A percentile compares a stretch with the other conserved stretches of the same genome.
Evolutionary conservation across 1,139 yeast genomes (phyloP).

Genomic region (Saccharomyces pastorianus): DNA sequence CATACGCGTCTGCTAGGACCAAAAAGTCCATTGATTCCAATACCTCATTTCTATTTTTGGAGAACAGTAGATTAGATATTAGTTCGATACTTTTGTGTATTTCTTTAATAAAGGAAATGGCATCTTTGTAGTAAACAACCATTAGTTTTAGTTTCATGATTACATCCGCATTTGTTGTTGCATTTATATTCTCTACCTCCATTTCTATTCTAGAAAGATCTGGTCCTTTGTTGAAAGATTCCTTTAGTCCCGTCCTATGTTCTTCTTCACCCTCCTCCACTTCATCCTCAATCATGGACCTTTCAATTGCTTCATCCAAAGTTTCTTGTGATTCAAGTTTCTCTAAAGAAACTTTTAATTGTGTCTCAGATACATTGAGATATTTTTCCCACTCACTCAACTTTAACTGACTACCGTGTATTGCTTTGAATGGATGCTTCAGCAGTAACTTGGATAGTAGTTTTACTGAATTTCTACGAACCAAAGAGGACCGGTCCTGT

Average conservation of each 20-base stretch:
- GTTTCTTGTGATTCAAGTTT: no score
- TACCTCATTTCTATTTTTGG: constrained; percentile 81
- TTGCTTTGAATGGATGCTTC: constrained; percentile 72
- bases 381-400: constrained; percentile 53
- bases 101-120: constrained; percentile 60
- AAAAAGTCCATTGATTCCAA: constrained; percentile 88
- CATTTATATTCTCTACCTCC: constrained; percentile 26
- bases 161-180: constrained; percentile 27
- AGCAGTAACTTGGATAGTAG: constrained; percentile 61
- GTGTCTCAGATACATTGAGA: constrained; percentile 40
- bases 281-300: constrained; percentile 12
- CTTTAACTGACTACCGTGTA: constrained; percentile 69
- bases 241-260: neutral
- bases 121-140: constrained; percentile 66
- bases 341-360: no score
- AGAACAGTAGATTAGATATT: constrained; percentile 60
- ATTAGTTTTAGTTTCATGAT: constrained; percentile 46
- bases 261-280: neutral
- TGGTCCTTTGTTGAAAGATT: constrained; percentile 14
- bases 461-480: constrained; percentile 74
- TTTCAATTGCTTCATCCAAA: no score
- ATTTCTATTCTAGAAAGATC: constrained; percentile 26
- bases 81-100: constrained; percentile 58
- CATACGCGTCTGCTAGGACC: constrained; percentile 84
- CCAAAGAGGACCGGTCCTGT: constrained; percentile 76